Evolutionary conservation across 768 basidiomycete genomes (phyloP).

Genomic region (Termitomyces sp.): DNA sequence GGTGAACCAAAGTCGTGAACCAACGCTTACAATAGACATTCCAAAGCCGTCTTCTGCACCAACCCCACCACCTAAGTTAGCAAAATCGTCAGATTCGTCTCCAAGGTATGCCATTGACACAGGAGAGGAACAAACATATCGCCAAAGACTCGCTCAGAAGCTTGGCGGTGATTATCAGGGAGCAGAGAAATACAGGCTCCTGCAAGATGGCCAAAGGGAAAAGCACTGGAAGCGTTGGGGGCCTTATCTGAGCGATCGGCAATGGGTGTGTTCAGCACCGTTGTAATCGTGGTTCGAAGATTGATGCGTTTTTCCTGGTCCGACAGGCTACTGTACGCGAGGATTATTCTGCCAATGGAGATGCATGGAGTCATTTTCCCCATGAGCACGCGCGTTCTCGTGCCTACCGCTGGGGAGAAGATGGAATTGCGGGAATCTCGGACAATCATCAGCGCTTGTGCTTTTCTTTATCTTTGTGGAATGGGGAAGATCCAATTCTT

Average conservation of each 20-base stretch:
- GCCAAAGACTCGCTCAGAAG: slow-evolving; percentile 56
- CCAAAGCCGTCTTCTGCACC: slow-evolving; percentile 43
- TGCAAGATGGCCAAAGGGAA: slow-evolving; percentile 73
- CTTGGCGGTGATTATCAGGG: slow-evolving; percentile 74
- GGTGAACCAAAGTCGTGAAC: slow-evolving; percentile 16
- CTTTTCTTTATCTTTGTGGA: slow-evolving; percentile 90
- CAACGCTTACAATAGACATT: slow-evolving; percentile 62
- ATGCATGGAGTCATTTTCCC: slow-evolving; percentile 94
- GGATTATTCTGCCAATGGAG: slow-evolving; percentile 95
- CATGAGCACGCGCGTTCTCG: slow-evolving; percentile 91
- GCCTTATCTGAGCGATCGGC: slow-evolving; percentile 93
- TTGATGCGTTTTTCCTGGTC: slow-evolving; percentile 12
- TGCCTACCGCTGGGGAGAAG: slow-evolving; percentile 98
- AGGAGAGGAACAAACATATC: slow-evolving; percentile 33
- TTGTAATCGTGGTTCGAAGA: neutral
- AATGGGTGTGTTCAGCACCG: slow-evolving; percentile 70
- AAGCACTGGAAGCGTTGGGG: slow-evolving; percentile 99
- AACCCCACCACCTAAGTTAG: slow-evolving; percentile 40
- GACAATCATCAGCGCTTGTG: slow-evolving; percentile 96
- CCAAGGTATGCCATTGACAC: slow-evolving; percentile 20
- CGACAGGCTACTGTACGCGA: slow-evolving; percentile 93
- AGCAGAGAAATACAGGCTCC: slow-evolving; percentile 78
- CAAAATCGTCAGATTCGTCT: slow-evolving; percentile 32
- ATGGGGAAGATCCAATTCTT: slow-evolving; percentile 87
- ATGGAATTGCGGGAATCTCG: slow-evolving; percentile 94